A percentile compares a stretch with the other conserved stretches of the same genome.
Evolutionary conservation across 768 basidiomycete species (phyloP).

Genomic region (Mycena latifolia): DNA sequence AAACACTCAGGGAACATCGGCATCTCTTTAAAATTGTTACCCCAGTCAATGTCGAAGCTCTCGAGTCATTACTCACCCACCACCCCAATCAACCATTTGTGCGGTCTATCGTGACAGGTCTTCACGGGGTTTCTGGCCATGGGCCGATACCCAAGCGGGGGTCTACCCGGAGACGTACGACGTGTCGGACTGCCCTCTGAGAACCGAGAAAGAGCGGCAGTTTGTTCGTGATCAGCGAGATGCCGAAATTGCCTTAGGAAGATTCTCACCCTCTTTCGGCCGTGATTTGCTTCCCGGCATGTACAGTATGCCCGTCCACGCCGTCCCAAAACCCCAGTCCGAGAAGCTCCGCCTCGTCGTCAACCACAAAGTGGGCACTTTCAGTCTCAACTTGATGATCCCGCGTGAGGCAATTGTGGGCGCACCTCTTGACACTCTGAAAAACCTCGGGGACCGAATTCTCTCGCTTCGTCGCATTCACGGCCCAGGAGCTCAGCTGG

Average conservation of each 20-base stretch:
- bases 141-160: slow-evolving; percentile 40
- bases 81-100: slow-evolving; percentile 60
- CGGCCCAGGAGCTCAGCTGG: slow-evolving; percentile 32
- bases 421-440: too few species aligned
- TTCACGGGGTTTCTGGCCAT: slow-evolving; percentile 61
- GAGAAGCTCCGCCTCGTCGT: slow-evolving; percentile 52
- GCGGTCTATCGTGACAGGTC: slow-evolving; percentile 41
- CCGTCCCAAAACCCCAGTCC: slow-evolving; percentile 50
- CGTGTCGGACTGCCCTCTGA: slow-evolving; percentile 35
- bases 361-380: slow-evolving; percentile 51
- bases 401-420: too few species aligned
- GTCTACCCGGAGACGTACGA: slow-evolving; percentile 42
- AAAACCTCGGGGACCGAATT: too few species aligned
- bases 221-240: slow-evolving; percentile 45
- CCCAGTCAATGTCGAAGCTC: slow-evolving; percentile 36
- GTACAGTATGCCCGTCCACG: slow-evolving; percentile 52
- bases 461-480: slow-evolving; percentile 18
- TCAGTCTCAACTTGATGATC: slow-evolving; percentile 25
- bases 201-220: slow-evolving; percentile 28
- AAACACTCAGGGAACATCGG: slow-evolving; percentile 42
- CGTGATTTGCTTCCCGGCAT: slow-evolving; percentile 55
- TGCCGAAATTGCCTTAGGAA: slow-evolving; percentile 38
- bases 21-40: slow-evolving; percentile 52
- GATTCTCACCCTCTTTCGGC: slow-evolving; percentile 49
- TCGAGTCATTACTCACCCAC: slow-evolving; percentile 35